These are phyloP conservation scores for Coemansia sp. DNA, from an alignment of 192 early-diverging fungal genomes.

Conservation along the genomic window DNA sequence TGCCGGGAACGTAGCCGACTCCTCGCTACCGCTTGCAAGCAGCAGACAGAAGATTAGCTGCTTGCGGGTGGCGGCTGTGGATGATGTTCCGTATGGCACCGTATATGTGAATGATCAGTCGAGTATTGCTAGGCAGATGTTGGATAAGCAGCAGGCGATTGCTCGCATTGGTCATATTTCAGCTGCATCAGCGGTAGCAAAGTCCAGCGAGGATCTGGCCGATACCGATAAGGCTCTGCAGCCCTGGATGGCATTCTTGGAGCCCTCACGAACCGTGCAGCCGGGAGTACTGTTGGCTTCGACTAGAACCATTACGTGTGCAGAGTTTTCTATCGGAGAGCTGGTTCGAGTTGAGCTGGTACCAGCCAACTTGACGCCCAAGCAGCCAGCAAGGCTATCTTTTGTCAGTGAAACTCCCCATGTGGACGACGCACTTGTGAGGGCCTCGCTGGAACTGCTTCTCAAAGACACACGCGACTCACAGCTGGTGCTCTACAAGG, in stretches of 20 bases:
- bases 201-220: constrained; percentile 21
- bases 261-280: constrained; percentile 19
- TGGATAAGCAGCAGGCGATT: constrained; percentile 17
- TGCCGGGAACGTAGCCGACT: neutral
- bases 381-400: neutral
- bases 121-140: constrained; percentile 11
- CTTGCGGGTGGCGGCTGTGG: constrained; percentile 27
- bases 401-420: constrained; percentile 7
- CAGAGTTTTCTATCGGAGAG: constrained; percentile 23
- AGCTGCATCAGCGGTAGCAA: neutral
- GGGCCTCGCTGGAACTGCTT: neutral
- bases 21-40: neutral
- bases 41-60: constrained; percentile 16
- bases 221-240: constrained; percentile 10
- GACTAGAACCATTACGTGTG: constrained; percentile 2
- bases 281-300: constrained; percentile 35
- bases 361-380: neutral
- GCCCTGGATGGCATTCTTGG: constrained; percentile 21
- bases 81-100: constrained; percentile 26
- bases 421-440: neutral
- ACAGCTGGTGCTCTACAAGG: constrained; percentile 11
- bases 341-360: constrained; percentile 23
- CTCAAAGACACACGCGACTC: neutral
- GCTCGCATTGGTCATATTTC: constrained; percentile 26
- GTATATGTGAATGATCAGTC: constrained; percentile 36